phyloP scores from a whole-genome alignment of 768 basidiomycete genomes.

The Pleurotus djamor region DNA sequence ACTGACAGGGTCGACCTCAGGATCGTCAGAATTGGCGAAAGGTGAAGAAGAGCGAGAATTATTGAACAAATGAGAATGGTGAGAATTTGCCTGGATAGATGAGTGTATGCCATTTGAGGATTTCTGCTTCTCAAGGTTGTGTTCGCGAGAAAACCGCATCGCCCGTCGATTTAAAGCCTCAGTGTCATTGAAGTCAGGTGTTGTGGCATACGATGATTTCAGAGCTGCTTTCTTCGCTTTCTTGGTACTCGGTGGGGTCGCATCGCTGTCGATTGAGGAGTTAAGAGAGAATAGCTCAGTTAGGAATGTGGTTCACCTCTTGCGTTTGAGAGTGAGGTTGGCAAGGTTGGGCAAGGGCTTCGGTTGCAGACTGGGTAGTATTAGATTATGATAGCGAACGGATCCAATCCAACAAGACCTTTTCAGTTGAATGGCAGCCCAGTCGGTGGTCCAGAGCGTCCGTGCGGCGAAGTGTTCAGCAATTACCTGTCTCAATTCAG shows the following conservation, averaged over 20 bases:
- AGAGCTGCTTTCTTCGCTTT: conserved; percentile 56
- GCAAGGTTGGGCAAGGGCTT: conserved; percentile 54
- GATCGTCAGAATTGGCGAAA: conserved; percentile 55
- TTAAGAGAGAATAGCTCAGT: neutral
- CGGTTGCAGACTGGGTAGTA: conserved; percentile 47
- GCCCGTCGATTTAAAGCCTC: conserved; percentile 75
- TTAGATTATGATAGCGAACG: conserved; percentile 16
- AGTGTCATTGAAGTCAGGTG: conserved; percentile 53
- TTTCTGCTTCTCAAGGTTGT: conserved; percentile 76
- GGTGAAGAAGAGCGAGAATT: conserved; percentile 51
- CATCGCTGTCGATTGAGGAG: conserved; percentile 27
- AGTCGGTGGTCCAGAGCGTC: conserved; percentile 91
- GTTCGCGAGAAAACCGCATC: conserved; percentile 88
- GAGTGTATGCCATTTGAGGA: conserved; percentile 31
- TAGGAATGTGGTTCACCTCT: conserved; percentile 41
- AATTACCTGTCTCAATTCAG: conserved; percentile 96
- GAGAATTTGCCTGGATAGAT: conserved; percentile 42
- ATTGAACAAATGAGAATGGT: conserved; percentile 54
- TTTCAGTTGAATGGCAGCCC: conserved; percentile 84
- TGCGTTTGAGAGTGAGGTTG: conserved; percentile 61
- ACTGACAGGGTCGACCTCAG: conserved; percentile 71
- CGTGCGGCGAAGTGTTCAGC: conserved; percentile 86
- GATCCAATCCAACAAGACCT: conserved; percentile 45
- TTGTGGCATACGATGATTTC: conserved; percentile 32
- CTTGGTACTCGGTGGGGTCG: conserved; percentile 37